Evolutionary conservation across 2,329 filamentous ascomycete species (phyloP).

Genomic region (Botrytis paeoniae): DNA sequence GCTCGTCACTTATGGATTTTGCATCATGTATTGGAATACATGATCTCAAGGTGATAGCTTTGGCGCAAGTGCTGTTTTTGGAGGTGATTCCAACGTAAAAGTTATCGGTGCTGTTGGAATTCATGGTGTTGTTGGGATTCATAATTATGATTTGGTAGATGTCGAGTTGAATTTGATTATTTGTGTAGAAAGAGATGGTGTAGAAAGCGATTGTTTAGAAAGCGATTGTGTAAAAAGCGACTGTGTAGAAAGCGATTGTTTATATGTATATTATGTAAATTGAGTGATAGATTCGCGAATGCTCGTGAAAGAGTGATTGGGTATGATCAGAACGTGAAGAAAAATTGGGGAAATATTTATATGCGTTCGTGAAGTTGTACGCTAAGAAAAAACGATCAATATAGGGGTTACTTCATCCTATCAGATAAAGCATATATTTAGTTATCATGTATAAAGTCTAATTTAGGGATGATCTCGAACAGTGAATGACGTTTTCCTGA

Average conservation of each 20-base stretch:
- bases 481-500: background rate
- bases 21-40: background rate
- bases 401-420: background rate
- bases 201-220: background rate
- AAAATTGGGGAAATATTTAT: background rate
- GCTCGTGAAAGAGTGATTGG: background rate
- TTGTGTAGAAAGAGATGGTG: background rate
- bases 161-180: background rate
- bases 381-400: background rate
- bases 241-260: background rate
- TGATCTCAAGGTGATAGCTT: background rate
- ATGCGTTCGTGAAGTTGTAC: background rate
- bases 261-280: background rate
- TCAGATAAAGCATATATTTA: background rate
- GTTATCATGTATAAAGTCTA: too few species aligned
- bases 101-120: background rate
- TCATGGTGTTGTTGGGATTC: background rate
- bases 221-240: background rate
- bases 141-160: background rate
- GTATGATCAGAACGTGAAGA: background rate
- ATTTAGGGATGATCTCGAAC: background rate
- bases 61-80: background rate
- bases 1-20: background rate
- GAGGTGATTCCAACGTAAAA: background rate
- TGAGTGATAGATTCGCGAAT: background rate